A percentile compares a stretch with the other conserved stretches of the same genome.
Conservation (phyloP, 2,329 filamentous ascomycete species). For the Pseudocercospora musae region DNA sequence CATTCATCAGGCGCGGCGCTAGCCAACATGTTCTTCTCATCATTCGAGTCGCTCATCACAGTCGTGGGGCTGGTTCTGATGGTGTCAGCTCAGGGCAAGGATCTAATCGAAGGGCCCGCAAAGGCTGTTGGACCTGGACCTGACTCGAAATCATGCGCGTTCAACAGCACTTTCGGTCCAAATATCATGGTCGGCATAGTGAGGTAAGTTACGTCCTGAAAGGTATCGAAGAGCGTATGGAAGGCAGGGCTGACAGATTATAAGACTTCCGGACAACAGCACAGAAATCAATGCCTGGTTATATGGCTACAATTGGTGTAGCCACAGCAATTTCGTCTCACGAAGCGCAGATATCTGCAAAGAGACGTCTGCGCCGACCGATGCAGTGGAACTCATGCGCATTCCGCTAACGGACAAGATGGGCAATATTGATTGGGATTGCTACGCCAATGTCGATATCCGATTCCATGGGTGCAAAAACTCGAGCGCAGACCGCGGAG, state of each 20-base stretch:
- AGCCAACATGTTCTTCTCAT: background rate
- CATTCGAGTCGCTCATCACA: background rate
- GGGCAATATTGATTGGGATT: constrained; percentile 9
- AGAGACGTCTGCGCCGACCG: background rate
- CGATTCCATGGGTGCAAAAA: constrained; percentile 3
- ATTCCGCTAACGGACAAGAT: constrained; percentile 9
- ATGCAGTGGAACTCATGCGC: constrained; percentile 10
- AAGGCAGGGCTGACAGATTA: background rate
- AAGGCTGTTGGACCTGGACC: background rate
- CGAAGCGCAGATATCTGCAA: constrained; percentile 9
- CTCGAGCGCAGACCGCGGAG: background rate
- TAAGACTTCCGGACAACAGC: constrained; percentile 5
- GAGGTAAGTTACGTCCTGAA: background rate
- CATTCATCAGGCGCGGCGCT: background rate
- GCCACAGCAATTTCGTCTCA: constrained; percentile 10
- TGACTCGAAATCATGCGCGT: constrained; percentile 2
- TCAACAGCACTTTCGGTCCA: constrained; percentile 6
- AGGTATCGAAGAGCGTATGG: background rate
- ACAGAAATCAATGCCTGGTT: constrained; percentile 12
- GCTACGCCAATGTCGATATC: constrained; percentile 14
- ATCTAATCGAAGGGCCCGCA: background rate
- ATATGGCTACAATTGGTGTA: constrained; percentile 13
- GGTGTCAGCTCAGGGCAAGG: background rate
- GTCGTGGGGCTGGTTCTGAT: background rate
- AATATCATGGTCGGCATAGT: constrained; percentile 8